phyloP scores from a whole-genome alignment of 73 alveolate genomes.

The Urostyla sp. region DNA sequence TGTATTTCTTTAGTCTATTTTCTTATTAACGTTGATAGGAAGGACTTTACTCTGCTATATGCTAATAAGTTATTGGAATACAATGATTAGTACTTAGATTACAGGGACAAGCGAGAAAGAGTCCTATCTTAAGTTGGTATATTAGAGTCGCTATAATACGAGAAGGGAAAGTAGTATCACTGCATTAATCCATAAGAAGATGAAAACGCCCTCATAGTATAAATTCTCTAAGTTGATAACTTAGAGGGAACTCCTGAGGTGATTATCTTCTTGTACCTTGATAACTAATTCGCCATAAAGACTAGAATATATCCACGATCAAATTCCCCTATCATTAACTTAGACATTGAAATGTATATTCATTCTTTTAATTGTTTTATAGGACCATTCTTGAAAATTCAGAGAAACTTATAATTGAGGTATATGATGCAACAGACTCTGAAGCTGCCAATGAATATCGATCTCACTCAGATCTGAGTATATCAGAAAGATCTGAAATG shows the following conservation, averaged over 20 bases:
- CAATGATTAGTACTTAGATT: conserved; percentile 32
- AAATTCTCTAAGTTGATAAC: conserved; percentile 18
- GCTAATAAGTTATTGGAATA: conserved; percentile 6
- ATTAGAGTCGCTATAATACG: not conserved
- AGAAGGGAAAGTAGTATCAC: conserved; percentile 17
- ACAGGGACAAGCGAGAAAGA: conserved; percentile 24
- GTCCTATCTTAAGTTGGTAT: not conserved
- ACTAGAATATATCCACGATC: conserved; percentile 28
- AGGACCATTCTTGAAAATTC: conserved; percentile 25
- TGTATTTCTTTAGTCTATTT: too few species aligned
- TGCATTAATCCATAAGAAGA: conserved; percentile 16
- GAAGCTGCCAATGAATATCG: conserved; percentile 16
- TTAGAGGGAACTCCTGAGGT: conserved; percentile 27
- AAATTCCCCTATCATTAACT: not conserved
- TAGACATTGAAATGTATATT: conserved; percentile 49
- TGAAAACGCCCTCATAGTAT: conserved; percentile 12
- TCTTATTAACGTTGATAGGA: conserved; percentile 8
- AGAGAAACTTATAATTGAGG: conserved; percentile 10
- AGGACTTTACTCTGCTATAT: conserved; percentile 26
- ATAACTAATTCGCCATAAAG: conserved; percentile 25
- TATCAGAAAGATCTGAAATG: conserved; percentile 7
- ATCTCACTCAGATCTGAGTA: conserved; percentile 15
- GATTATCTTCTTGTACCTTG: conserved; percentile 24
- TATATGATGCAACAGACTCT: conserved; percentile 31
- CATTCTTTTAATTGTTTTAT: too few species aligned